phyloP scores from a whole-genome alignment of 176 grass and related monocot genomes.

The Ensete glaucum region DNA sequence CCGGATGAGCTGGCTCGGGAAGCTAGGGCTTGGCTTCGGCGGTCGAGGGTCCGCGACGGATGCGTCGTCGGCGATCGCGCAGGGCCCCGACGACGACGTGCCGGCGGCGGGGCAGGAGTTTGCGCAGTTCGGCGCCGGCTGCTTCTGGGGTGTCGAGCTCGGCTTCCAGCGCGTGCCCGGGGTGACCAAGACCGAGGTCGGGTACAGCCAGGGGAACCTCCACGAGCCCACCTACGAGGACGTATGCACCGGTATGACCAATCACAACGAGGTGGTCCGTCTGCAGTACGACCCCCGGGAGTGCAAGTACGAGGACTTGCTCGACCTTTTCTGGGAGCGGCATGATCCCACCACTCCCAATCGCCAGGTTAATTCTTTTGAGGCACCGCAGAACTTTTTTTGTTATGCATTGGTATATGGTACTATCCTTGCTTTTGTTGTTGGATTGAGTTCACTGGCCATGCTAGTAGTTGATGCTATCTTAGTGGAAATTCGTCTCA shows the following conservation, averaged over 20 bases:
- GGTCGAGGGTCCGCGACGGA: constrained; percentile 31
- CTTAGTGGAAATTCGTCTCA: no score
- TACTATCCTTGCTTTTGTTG: neutral
- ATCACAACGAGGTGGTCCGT: constrained; percentile 85
- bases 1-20: constrained; percentile 92
- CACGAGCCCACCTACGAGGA: constrained; percentile 91
- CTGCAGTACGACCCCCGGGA: constrained; percentile 65
- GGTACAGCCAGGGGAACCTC: constrained; percentile 80
- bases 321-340: constrained; percentile 57
- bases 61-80: constrained; percentile 78
- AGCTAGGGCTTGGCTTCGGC: constrained; percentile 76
- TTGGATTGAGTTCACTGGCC: neutral
- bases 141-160: constrained; percentile 98
- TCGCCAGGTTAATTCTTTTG: constrained; percentile 51
- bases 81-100: constrained; percentile 71
- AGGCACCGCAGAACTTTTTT: neutral
- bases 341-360: constrained; percentile 88
- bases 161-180: constrained; percentile 85
- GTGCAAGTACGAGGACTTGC: constrained; percentile 84
- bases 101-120: constrained; percentile 70
- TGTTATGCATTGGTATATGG: neutral
- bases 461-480: neutral
- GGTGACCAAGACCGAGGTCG: constrained; percentile 74
- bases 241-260: constrained; percentile 73
- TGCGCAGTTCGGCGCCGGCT: constrained; percentile 86